Evolutionary conservation across 306 rosid species (phyloP).

Genomic region (Cicer pinnatifidum): DNA sequence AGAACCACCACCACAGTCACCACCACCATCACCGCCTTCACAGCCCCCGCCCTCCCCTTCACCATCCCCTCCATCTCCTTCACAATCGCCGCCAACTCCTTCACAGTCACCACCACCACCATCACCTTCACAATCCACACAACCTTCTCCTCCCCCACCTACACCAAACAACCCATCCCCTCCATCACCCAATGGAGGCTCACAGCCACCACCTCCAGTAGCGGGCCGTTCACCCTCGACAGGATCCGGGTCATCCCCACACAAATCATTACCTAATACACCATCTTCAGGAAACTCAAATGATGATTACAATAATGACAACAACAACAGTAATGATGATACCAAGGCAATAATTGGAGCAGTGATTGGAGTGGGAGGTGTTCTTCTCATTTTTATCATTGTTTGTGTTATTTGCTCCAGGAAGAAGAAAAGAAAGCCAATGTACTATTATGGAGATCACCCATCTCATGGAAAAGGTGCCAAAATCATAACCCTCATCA

Average conservation of each 20-base stretch:
- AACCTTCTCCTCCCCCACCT: slow-evolving; percentile 49
- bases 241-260: slow-evolving; percentile 29
- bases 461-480: slow-evolving; percentile 57
- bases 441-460: slow-evolving; percentile 59
- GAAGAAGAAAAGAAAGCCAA: slow-evolving; percentile 60
- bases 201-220: slow-evolving; percentile 27
- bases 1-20: slow-evolving; percentile 11
- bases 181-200: slow-evolving; percentile 20
- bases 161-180: slow-evolving; percentile 34
- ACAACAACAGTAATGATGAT: neutral
- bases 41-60: slow-evolving; percentile 1
- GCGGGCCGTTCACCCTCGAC: slow-evolving; percentile 12
- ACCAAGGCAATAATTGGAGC: slow-evolving; percentile 51
- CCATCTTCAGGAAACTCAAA: neutral
- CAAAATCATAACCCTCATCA: neutral
- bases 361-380: slow-evolving; percentile 49
- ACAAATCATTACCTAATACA: neutral
- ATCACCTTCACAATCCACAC: slow-evolving; percentile 23
- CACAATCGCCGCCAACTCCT: slow-evolving; percentile 33
- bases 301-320: neutral
- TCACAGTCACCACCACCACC: slow-evolving; percentile 28
- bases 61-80: neutral
- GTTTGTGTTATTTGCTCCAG: slow-evolving; percentile 49
- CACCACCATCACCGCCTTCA: slow-evolving; percentile 11
- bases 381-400: slow-evolving; percentile 49